These are phyloP conservation scores for Trichoderma hamatum DNA, from an alignment of 2,329 filamentous ascomycete genomes.

Conservation along the genomic window DNA sequence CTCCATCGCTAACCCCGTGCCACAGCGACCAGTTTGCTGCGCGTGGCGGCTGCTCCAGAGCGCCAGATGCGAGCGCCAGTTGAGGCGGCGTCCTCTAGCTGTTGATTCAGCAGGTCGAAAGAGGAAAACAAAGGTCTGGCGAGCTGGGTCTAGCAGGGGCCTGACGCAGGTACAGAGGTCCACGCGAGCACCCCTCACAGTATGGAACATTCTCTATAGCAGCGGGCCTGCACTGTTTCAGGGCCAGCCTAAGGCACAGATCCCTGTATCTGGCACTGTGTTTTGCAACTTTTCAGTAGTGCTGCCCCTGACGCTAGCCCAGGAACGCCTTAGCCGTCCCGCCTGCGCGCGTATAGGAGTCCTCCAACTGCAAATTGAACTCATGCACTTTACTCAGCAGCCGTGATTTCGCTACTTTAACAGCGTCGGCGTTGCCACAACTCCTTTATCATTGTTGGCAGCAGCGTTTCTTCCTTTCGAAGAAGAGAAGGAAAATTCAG, in stretches of 20 bases:
- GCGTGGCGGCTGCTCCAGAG: not conserved
- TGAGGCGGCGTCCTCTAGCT: not conserved
- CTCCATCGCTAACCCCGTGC: not conserved
- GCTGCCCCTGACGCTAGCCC: constrained; percentile 33
- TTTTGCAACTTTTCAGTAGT: constrained; percentile 3
- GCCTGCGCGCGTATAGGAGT: constrained; percentile 10
- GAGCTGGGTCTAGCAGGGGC: constrained; percentile 24
- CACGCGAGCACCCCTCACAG: constrained; percentile 15
- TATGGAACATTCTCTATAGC: not conserved
- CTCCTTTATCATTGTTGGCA: not conserved
- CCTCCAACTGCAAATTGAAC: constrained; percentile 5
- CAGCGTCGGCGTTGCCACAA: not conserved
- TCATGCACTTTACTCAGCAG: not conserved
- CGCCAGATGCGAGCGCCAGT: not conserved
- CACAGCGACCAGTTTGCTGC: not conserved
- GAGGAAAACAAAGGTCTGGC: constrained; percentile 12
- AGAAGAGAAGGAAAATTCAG: not conserved
- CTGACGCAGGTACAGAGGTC: constrained; percentile 24
- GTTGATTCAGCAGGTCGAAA: constrained; percentile 3
- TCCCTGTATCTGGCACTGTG: constrained; percentile 16
- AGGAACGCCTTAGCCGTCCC: constrained; percentile 24
- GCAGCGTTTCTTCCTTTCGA: not conserved
- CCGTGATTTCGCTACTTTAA: not conserved
- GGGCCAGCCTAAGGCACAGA: not conserved
- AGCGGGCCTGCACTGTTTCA: not conserved